Conservation (phyloP, 176 grass and related monocot species). For the Chloris gayana region DNA sequence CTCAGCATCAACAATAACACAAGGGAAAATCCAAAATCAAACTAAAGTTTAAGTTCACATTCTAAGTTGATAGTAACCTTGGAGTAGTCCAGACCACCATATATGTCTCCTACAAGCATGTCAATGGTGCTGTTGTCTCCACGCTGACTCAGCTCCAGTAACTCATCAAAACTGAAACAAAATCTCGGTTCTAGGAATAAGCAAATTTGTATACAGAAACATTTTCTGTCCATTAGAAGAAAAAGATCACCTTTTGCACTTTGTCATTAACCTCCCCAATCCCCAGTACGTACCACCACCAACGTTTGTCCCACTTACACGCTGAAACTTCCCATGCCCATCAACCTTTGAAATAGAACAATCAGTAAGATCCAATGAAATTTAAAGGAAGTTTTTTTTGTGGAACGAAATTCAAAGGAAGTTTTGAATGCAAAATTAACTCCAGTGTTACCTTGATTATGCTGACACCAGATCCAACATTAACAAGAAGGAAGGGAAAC, state of each 20-base stretch:
- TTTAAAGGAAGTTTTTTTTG: background rate
- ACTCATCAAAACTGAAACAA: constrained; percentile 89
- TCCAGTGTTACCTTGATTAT: constrained; percentile 85
- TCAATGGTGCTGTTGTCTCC: constrained; percentile 93
- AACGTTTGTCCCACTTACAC: constrained; percentile 99
- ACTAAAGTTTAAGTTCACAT: constrained; percentile 14
- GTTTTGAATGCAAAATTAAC: constrained; percentile 11
- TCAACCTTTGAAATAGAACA: constrained; percentile 78
- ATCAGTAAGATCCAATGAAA: constrained; percentile 31
- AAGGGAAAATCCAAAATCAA: constrained; percentile 22
- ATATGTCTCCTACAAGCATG: constrained; percentile 99
- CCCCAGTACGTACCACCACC: constrained; percentile 98
- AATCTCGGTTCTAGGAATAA: constrained; percentile 25
- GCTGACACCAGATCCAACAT: constrained; percentile 98
- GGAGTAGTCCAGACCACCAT: constrained; percentile 94
- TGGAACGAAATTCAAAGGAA: constrained; percentile 7
- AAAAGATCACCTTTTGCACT: constrained; percentile 83
- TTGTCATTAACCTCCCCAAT: constrained; percentile 90
- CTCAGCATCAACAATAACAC: background rate
- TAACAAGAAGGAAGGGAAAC: constrained; percentile 99
- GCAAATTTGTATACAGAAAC: constrained; percentile 28
- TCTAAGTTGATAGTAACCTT: constrained; percentile 61
- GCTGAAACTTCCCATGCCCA: constrained; percentile 92
- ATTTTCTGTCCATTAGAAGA: constrained; percentile 20
- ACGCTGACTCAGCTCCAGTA: constrained; percentile 94